Percentiles rank a stretch among this genome's conserved stretches.
These are phyloP conservation scores for Herpotrichia juniperi DNA, from an alignment of 2,329 filamentous ascomycete species.

Conservation along the genomic window DNA sequence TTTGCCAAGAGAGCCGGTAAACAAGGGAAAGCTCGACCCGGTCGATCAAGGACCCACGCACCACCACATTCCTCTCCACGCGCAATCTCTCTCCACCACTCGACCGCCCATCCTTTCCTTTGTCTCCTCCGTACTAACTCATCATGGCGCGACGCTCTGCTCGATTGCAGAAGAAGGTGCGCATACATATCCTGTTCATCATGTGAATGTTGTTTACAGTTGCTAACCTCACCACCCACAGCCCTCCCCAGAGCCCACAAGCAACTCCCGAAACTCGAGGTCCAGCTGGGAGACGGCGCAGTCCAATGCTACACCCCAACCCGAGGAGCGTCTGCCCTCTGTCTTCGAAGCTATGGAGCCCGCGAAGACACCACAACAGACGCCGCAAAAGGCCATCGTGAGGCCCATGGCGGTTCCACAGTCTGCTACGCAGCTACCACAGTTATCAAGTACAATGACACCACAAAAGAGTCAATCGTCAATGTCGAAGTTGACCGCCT, in stretches of 20 bases:
- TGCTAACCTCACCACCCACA: conserved; percentile 27
- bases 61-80: background rate
- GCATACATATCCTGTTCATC: background rate
- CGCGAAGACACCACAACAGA: conserved; percentile 34
- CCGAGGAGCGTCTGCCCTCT: conserved; percentile 24
- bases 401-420: conserved; percentile 11
- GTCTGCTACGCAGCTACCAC: conserved; percentile 31
- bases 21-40: too few species aligned
- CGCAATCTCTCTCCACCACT: conserved; percentile 9
- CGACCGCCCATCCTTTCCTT: conserved; percentile 8
- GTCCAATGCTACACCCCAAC: conserved; percentile 20
- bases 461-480: conserved; percentile 30
- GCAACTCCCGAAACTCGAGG: conserved; percentile 17
- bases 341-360: conserved; percentile 21
- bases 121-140: conserved; percentile 10
- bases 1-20: too few species aligned
- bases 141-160: conserved; percentile 46
- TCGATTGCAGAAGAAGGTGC: conserved; percentile 42
- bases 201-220: conserved; percentile 29
- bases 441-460: conserved; percentile 12
- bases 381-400: conserved; percentile 26
- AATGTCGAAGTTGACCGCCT: conserved; percentile 22
- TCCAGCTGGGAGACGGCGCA: conserved; percentile 37
- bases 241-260: conserved; percentile 33
- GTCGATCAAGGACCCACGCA: background rate